These are phyloP conservation scores for Acanthamoeba triangularis DNA, from an alignment of 208 protist species.

Conservation along the genomic window DNA sequence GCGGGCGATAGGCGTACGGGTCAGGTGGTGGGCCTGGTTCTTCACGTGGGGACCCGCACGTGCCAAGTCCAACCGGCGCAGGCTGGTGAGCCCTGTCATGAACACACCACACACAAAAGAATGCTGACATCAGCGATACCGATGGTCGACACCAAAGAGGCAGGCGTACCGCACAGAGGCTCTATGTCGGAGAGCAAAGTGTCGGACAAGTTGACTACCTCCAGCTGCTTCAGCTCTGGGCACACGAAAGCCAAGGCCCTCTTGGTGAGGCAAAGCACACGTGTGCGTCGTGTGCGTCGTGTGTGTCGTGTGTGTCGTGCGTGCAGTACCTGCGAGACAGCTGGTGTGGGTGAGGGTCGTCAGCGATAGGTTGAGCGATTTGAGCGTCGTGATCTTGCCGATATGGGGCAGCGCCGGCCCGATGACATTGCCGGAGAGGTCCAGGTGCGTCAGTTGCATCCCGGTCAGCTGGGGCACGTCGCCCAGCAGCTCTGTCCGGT, in stretches of 20 bases:
- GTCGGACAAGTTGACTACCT: conserved; percentile 4
- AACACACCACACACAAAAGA: not conserved
- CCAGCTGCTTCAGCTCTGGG: not conserved
- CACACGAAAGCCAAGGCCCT: not conserved
- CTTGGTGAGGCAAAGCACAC: not conserved
- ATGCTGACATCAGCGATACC: not conserved
- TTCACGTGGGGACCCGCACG: too few species aligned
- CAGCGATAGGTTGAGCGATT: not conserved
- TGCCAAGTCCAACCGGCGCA: not conserved
- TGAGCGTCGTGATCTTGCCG: not conserved
- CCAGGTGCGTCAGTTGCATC: not conserved
- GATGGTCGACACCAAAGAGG: not conserved
- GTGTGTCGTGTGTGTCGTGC: not conserved
- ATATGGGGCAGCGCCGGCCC: not conserved
- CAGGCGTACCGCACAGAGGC: not conserved
- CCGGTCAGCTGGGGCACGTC: not conserved
- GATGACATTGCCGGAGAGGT: not conserved
- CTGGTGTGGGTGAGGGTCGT: not conserved
- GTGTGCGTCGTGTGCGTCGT: not conserved
- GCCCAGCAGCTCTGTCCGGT: not conserved
- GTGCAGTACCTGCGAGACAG: not conserved
- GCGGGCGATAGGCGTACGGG: not conserved
- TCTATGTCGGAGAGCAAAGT: not conserved
- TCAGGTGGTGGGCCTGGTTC: not conserved
- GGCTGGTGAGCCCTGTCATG: not conserved